These are phyloP conservation scores for Globisporangium camurandrum DNA, from an alignment of 352 stramenopile genomes.

Conservation along the genomic window DNA sequence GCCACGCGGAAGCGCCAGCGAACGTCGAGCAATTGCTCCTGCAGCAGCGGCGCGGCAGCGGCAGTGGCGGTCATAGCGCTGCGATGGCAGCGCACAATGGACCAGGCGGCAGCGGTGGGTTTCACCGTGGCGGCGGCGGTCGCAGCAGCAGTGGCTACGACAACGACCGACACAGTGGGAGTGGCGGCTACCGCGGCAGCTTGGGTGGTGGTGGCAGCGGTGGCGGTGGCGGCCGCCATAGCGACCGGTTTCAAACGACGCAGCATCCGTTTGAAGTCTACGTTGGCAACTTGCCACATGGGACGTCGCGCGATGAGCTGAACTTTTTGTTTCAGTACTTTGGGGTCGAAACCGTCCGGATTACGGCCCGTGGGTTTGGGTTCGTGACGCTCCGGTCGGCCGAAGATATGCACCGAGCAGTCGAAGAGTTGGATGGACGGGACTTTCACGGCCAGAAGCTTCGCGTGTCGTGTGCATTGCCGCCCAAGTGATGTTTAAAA, in stretches of 20 bases:
- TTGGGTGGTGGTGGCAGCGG: conserved; percentile 13
- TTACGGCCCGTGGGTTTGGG: conserved; percentile 72
- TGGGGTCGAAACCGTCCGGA: conserved; percentile 76
- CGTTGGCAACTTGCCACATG: conserved; percentile 75
- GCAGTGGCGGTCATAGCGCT: no score
- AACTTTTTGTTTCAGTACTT: conserved; percentile 79
- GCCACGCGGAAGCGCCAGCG: conserved; percentile 61
- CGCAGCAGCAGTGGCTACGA: conserved; percentile 20
- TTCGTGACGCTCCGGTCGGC: conserved; percentile 76
- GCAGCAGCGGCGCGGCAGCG: conserved; percentile 27
- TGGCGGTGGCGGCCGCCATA: conserved; percentile 17
- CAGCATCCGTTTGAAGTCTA: conserved; percentile 76
- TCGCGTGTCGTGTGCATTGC: conserved; percentile 50
- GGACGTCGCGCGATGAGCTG: conserved; percentile 71
- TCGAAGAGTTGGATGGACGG: conserved; percentile 72
- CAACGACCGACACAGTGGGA: conserved; percentile 26
- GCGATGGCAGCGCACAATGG: no score
- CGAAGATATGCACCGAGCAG: conserved; percentile 71
- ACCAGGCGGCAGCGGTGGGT: conserved; percentile 20
- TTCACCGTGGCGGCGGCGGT: conserved; percentile 9
- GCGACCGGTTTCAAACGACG: conserved; percentile 28
- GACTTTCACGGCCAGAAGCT: conserved; percentile 79
- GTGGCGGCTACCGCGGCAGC: neutral
- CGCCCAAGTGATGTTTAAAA: conserved; percentile 46
- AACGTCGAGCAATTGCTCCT: no score